Base-by-base conservation (phyloP, 768 basidiomycete species). In the Kwoniella botswanensis region DNA sequence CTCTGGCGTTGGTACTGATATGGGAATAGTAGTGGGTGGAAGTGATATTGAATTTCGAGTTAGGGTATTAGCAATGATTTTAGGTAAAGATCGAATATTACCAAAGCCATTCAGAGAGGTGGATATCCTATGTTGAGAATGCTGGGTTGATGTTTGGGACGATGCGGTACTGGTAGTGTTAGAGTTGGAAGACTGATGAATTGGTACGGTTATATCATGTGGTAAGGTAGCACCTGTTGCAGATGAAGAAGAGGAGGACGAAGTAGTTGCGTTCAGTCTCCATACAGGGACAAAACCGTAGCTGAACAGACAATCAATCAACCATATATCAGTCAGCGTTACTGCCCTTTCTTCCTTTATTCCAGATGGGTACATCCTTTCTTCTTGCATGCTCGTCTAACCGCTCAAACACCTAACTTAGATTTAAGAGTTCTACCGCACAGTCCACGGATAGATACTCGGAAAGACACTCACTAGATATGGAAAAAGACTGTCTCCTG, bases 241-340 rank as follows among this genome's bases (percentile, higher is more conserved):
- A n/a, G 15, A 11, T 43, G 35, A 29, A 59, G 18, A 17, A 43
- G 42, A 59, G 10, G 59, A 61, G 7, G 59, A 43, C 3, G 59
- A 61, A 3, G 59, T 11, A 12, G 63, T 62, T 26, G n/a, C 60
- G 35, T 75, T 73, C 9, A 79, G 52, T 60, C 80, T 62, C 78
- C 80, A 81, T n/a, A 73, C 72, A 10, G 80, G 80, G 18, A 81
- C 75, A 63, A 79, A 81, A 18, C 80, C 80, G 50, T 81, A 81
- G 61, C 80, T 81, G 57, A 18, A 26, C 3, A 29, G 57, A 53
- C 46, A 58, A 11, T 35, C 35, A 35, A 35, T 35, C 35, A 59
- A 54, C n/a, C 11, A 54, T 26, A 6, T 26, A 41, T 52, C 6
- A 52, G 44, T 59, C 56, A 59, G 43, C 12, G 4, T 42, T 18